Percentiles rank a stretch among this genome's conserved stretches.
These are phyloP conservation scores for Sporothrix euskadiensis DNA, from an alignment of 2,329 filamentous ascomycete species.

Conservation along the genomic window DNA sequence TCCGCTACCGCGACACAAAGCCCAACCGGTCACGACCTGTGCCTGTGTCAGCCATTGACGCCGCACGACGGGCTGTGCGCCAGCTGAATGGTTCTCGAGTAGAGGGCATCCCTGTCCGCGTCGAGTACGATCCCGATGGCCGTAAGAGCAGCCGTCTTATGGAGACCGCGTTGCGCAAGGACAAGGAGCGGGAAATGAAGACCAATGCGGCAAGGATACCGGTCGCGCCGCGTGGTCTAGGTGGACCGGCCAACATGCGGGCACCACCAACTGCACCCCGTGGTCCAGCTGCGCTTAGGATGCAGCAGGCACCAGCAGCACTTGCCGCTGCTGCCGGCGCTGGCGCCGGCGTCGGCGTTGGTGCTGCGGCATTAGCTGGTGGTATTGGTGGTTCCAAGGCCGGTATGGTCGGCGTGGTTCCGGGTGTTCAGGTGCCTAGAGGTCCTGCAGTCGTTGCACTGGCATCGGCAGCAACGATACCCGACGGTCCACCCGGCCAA, in stretches of 20 bases:
- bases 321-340: neutral
- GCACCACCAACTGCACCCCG: constrained; percentile 84
- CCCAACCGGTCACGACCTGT: constrained; percentile 52
- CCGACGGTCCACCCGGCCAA: constrained; percentile 47
- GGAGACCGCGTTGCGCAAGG: constrained; percentile 69
- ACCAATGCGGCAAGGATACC: constrained; percentile 35
- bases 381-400: neutral
- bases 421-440: neutral
- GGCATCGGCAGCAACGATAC: constrained; percentile 40
- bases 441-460: constrained; percentile 7
- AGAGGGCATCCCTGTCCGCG: constrained; percentile 72
- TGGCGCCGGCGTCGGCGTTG: neutral
- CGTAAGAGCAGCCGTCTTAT: constrained; percentile 77
- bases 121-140: constrained; percentile 88
- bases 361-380: neutral
- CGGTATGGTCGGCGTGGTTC: constrained; percentile 4
- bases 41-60: constrained; percentile 69
- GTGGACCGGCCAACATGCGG: constrained; percentile 53
- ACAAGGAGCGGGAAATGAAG: constrained; percentile 54
- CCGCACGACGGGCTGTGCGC: constrained; percentile 77
- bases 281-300: constrained; percentile 66
- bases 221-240: constrained; percentile 39
- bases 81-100: constrained; percentile 78
- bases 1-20: constrained; percentile 79
- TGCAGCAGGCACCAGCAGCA: constrained; percentile 28